Evolutionary conservation across 768 basidiomycete species (phyloP).

Genomic region (Butyriboletus loyo): DNA sequence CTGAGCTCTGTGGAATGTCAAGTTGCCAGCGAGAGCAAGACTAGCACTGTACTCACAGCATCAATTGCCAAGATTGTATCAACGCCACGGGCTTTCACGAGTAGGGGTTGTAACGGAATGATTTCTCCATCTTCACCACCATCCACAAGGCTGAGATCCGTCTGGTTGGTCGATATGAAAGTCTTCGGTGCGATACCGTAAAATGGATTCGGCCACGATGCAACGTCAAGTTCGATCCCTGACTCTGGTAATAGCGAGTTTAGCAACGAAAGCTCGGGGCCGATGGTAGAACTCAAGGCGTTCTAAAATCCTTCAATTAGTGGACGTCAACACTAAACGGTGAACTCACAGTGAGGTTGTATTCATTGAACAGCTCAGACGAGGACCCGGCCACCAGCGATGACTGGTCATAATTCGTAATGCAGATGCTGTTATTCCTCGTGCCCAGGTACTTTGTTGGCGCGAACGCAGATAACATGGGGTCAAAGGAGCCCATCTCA

Average conservation of each 20-base stretch:
- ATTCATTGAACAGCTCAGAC: slow-evolving; percentile 33
- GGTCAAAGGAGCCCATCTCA: slow-evolving; percentile 43
- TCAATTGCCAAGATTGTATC: slow-evolving; percentile 54
- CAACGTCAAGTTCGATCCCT: slow-evolving; percentile 27
- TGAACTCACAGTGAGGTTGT: slow-evolving; percentile 27
- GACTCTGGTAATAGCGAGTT: slow-evolving; percentile 23
- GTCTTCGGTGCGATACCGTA: slow-evolving; percentile 32
- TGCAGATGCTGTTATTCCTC: slow-evolving; percentile 29
- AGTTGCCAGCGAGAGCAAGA: not conserved
- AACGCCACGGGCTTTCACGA: slow-evolving; percentile 42
- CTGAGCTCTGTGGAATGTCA: slow-evolving; percentile 8
- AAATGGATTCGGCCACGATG: slow-evolving; percentile 39
- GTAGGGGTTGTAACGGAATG: slow-evolving; percentile 48
- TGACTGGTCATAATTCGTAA: slow-evolving; percentile 36
- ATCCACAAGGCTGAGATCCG: slow-evolving; percentile 35
- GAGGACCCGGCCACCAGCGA: slow-evolving; percentile 41
- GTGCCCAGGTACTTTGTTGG: slow-evolving; percentile 45
- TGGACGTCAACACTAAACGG: not conserved
- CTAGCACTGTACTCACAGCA: slow-evolving; percentile 21
- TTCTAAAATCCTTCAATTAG: slow-evolving; percentile 5
- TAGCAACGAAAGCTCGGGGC: slow-evolving; percentile 16
- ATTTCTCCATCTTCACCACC: slow-evolving; percentile 44
- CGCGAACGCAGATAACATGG: slow-evolving; percentile 44
- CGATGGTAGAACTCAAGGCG: slow-evolving; percentile 6
- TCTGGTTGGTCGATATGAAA: slow-evolving; percentile 34